Conservation (phyloP, 345 rosid species). For the Hibiscus mutabilis region DNA sequence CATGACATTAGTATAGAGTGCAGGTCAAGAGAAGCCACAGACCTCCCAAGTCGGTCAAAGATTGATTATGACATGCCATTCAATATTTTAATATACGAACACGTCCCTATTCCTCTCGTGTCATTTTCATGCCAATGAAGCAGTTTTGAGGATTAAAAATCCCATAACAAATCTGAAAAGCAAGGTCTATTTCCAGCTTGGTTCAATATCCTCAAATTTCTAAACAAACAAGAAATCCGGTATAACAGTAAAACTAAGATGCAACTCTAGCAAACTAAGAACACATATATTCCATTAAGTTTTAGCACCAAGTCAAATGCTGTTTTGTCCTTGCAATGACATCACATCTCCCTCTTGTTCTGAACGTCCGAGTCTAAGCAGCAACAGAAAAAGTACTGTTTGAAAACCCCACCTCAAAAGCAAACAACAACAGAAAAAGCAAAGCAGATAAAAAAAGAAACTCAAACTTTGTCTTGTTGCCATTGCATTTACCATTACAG, state of each 20-base stretch:
- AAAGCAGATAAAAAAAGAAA: conserved; percentile 11
- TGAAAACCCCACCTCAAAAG: conserved; percentile 9
- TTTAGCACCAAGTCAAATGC: conserved; percentile 15
- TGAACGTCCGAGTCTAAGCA: background rate
- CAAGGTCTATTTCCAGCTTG: background rate
- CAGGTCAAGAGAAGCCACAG: background rate
- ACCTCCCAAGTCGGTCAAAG: background rate
- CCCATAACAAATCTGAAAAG: background rate
- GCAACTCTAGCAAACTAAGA: too few species aligned
- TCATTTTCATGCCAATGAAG: background rate
- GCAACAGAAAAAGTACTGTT: background rate
- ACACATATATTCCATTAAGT: background rate
- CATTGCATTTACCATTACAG: conserved; percentile 21
- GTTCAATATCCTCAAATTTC: background rate
- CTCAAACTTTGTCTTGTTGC: conserved; percentile 27
- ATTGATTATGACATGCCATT: background rate
- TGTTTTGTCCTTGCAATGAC: conserved; percentile 11
- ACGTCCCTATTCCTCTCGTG: background rate
- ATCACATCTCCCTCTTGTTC: background rate
- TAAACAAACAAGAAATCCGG: background rate
- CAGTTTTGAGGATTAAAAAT: too few species aligned
- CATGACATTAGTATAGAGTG: background rate
- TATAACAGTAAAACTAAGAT: background rate
- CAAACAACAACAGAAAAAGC: conserved; percentile 14
- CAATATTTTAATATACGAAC: background rate